These are phyloP conservation scores for Lodderomyces jiufengensis DNA, from an alignment of 1,139 yeast genomes.

Conservation along the genomic window DNA sequence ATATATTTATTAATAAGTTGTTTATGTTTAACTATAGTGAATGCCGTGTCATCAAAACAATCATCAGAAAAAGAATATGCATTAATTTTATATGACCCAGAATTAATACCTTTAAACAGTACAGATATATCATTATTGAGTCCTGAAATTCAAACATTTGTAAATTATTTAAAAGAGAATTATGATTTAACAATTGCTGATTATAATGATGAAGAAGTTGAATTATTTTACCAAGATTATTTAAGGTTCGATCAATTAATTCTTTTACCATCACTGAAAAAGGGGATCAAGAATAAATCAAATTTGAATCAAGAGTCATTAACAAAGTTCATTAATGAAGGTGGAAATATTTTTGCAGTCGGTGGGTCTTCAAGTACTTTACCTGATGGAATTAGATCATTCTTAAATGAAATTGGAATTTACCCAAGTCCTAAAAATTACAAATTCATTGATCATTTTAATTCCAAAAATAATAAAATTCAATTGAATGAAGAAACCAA, in stretches of 20 bases:
- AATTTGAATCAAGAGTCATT: slow-evolving; percentile 31
- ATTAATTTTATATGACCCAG: slow-evolving; percentile 34
- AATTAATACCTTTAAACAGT: slow-evolving; percentile 20
- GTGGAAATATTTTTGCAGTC: slow-evolving; percentile 74
- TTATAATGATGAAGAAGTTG: slow-evolving; percentile 26
- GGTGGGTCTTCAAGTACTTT: slow-evolving; percentile 34
- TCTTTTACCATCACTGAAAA: slow-evolving; percentile 38
- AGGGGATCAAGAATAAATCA: slow-evolving; percentile 28
- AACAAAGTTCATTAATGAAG: slow-evolving; percentile 51
- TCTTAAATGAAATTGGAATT: slow-evolving; percentile 79
- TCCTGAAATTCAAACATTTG: slow-evolving; percentile 20
- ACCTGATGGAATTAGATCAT: slow-evolving; percentile 65
- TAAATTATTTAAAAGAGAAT: slow-evolving; percentile 20
- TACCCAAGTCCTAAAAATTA: slow-evolving; percentile 78
- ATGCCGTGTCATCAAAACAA: slow-evolving; percentile 8
- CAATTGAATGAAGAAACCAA: slow-evolving; percentile 22
- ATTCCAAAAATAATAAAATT: slow-evolving; percentile 23
- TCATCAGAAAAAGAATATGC: slow-evolving; percentile 15
- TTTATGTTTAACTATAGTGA: slow-evolving; percentile 11
- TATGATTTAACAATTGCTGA: slow-evolving; percentile 23
- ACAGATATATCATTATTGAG: slow-evolving; percentile 14
- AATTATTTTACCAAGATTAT: slow-evolving; percentile 23
- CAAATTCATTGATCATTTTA: slow-evolving; percentile 64
- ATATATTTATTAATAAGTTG: slow-evolving; percentile 11
- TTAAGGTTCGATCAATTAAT: slow-evolving; percentile 31